phyloP scores from a whole-genome alignment of 331 rosid species.

The Erythrophleum ivorense region DNA sequence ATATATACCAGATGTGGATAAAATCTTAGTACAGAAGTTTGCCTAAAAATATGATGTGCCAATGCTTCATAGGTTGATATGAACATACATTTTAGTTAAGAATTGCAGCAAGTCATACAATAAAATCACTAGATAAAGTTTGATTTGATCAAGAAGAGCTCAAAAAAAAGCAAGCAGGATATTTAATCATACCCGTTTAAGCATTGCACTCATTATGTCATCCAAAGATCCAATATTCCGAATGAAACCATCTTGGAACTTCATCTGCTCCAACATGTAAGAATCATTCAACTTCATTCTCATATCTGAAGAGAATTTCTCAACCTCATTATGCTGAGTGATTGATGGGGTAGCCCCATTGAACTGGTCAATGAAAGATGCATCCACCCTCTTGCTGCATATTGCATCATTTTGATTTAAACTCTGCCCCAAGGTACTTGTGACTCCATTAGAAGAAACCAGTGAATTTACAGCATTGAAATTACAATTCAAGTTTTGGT shows the following conservation, averaged over 20 bases:
- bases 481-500: conserved; percentile 48
- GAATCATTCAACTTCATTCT: conserved; percentile 48
- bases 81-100: background rate
- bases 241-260: conserved; percentile 55
- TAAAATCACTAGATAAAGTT: background rate
- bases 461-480: conserved; percentile 47
- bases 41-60: background rate
- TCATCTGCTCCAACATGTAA: conserved; percentile 47
- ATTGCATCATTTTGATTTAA: conserved; percentile 55
- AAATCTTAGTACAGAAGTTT: background rate
- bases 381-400: conserved; percentile 44
- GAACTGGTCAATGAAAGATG: conserved; percentile 49
- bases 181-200: conserved; percentile 67
- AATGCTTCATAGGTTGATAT: background rate
- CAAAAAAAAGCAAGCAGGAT: conserved; percentile 8
- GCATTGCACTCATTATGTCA: conserved; percentile 65
- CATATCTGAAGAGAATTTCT: conserved; percentile 39
- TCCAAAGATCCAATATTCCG: conserved; percentile 61
- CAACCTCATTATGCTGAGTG: conserved; percentile 34
- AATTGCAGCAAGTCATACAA: background rate
- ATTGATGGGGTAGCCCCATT: conserved; percentile 49
- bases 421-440: conserved; percentile 43
- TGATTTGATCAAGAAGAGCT: background rate
- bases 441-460: conserved; percentile 42
- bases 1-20: no score